Base-by-base conservation (phyloP, 2,329 filamentous ascomycete species). In the Diaporthe citri region DNA sequence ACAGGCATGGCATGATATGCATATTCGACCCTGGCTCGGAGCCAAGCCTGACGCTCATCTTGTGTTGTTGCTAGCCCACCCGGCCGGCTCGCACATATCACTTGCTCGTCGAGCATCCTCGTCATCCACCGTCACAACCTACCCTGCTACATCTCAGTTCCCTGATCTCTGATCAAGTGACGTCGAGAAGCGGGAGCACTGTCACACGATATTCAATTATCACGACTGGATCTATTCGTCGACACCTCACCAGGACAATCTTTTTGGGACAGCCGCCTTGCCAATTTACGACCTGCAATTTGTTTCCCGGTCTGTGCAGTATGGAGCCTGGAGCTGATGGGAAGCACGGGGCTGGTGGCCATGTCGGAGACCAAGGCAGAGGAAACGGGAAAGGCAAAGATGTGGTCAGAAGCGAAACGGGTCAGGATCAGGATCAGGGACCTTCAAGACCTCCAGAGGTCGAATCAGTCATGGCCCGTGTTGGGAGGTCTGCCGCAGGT, bases 401-500 rank as follows among this genome's bases (percentile, higher is more conserved):
- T 15, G 67, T 55, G 17, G 73, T 43, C 28, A 74, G 31, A 55
- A 41, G 34, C 51, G 72, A 77, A 41, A 31, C 39, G 31, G 71
- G 70, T n/a, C 62, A 41, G 15, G 36, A 34, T 39, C 66, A 46
- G 12, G 31, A 28, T 25, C 66, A 51, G 41, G 52, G 69, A 57
- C 4, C 25, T 55, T 31, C 25, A 52, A 55, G 41, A 34, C 34
- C 46, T 39, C 20, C 76, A 56, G 72, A 57, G 41, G 67, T 52
- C 28, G 73, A 60, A 57, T 75, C 77, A 4, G 46, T 76, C 43
- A n/a, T 78, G 62, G 78, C 78, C 46, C 76, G 75, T 15, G 71
- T 81, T 56, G 73, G 78, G n/a, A 72, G 71, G 17, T 81, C 80
- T 34, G 77, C 78, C 10, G 62, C 76, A 28, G 73, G 71, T 2